These are phyloP conservation scores for Rhizoctonia solani DNA, from an alignment of 1,284 basidiomycete genomes.

Conservation along the genomic window DNA sequence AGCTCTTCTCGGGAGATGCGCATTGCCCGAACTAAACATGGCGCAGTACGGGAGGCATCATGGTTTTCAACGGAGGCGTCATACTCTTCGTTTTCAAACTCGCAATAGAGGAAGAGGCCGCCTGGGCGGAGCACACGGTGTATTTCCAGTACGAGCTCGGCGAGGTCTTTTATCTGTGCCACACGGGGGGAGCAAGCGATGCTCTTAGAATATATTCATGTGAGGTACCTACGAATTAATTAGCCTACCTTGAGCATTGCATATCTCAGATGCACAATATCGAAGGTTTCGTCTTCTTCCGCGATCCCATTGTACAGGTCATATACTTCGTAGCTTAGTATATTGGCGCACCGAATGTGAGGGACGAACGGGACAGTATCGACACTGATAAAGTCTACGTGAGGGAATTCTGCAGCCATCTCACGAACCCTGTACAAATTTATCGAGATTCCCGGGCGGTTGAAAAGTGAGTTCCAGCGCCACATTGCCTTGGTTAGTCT, in stretches of 20 bases:
- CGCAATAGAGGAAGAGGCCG: conserved; percentile 8
- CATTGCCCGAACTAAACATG: conserved; percentile 1
- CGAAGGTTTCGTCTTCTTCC: conserved; percentile 11
- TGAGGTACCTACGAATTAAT: background rate
- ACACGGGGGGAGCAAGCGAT: background rate
- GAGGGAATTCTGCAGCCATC: conserved; percentile 21
- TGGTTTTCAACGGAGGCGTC: conserved; percentile 17
- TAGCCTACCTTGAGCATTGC: background rate
- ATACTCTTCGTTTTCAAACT: conserved; percentile 4
- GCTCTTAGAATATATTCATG: background rate
- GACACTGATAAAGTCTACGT: too few species aligned
- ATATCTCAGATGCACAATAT: conserved; percentile 4
- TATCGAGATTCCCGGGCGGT: too few species aligned
- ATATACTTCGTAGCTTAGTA: conserved; percentile 13
- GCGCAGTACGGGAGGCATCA: background rate
- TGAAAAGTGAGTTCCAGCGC: too few species aligned
- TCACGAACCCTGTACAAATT: conserved; percentile 11
- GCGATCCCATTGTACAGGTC: conserved; percentile 30
- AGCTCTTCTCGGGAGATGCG: background rate
- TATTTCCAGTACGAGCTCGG: conserved; percentile 7
- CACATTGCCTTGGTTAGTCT: too few species aligned
- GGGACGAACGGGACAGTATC: conserved; percentile 21
- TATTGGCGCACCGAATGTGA: conserved; percentile 9
- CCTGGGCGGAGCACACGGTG: conserved; percentile 23
- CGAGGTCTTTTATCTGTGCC: conserved; percentile 11